phyloP scores from a whole-genome alignment of 768 basidiomycete species.

The Chalciporus piperatus region DNA sequence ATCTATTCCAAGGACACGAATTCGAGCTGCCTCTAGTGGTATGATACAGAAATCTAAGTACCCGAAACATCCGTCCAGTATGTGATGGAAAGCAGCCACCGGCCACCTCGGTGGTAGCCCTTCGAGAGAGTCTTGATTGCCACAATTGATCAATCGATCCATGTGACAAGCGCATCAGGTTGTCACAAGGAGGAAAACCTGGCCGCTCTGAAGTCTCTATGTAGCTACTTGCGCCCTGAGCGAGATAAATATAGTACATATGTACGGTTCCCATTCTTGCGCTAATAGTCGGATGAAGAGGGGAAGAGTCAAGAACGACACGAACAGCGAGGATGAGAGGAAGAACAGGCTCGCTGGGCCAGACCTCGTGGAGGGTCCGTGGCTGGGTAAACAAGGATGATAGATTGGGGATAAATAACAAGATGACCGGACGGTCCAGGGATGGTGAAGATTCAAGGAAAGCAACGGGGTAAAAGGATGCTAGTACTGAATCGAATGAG shows the following conservation, averaged over 20 bases:
- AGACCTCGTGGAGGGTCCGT: slow-evolving; percentile 5
- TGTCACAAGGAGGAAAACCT: neutral
- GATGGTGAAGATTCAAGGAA: slow-evolving; percentile 16
- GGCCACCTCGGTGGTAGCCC: neutral
- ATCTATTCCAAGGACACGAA: no score
- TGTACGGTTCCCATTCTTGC: slow-evolving; percentile 13
- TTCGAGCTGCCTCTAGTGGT: no score
- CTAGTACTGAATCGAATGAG: slow-evolving; percentile 17
- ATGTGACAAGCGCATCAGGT: neutral
- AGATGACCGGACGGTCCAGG: slow-evolving; percentile 4
- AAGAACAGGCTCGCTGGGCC: neutral
- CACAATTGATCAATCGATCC: slow-evolving; percentile 11
- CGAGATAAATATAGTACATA: slow-evolving; percentile 24
- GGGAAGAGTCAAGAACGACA: slow-evolving; percentile 1
- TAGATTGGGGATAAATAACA: slow-evolving; percentile 28
- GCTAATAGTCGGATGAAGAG: slow-evolving; percentile 3
- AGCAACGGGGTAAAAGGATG: slow-evolving; percentile 14
- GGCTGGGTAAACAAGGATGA: slow-evolving; percentile 6
- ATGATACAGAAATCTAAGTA: neutral
- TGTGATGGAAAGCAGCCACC: neutral
- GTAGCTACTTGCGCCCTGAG: slow-evolving; percentile 7
- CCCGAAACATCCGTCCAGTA: neutral
- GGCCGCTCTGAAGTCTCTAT: slow-evolving; percentile 11
- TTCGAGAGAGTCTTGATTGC: neutral
- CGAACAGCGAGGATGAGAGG: neutral